Percentiles rank a stretch among this genome's conserved stretches.
Evolutionary conservation across 345 rosid species (phyloP).

Genomic region (Garcia nutans): DNA sequence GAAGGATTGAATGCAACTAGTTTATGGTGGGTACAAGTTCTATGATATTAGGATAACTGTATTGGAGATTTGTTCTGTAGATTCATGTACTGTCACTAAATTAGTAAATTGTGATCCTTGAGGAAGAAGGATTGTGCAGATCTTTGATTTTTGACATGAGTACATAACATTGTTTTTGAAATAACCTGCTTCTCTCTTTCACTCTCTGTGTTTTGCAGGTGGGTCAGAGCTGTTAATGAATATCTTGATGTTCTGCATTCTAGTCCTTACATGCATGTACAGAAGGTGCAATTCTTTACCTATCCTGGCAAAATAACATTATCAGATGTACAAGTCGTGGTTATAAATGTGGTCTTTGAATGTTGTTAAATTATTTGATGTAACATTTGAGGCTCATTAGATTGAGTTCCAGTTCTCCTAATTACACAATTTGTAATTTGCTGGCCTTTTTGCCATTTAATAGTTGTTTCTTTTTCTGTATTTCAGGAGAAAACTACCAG

Average conservation of each 20-base stretch:
- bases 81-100: not conserved
- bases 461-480: not conserved
- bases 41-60: constrained; percentile 3
- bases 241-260: constrained; percentile 60
- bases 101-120: not conserved
- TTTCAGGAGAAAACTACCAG: constrained; percentile 35
- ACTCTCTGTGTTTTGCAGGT: constrained; percentile 44
- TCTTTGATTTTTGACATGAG: not conserved
- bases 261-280: constrained; percentile 64
- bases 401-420: not conserved
- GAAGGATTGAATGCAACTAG: constrained; percentile 71
- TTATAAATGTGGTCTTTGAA: not conserved
- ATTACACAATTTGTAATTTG: not conserved
- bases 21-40: constrained; percentile 50
- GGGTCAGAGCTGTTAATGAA: constrained; percentile 85
- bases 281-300: constrained; percentile 39
- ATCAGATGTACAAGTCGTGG: not conserved
- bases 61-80: not conserved
- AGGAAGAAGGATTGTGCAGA: not conserved
- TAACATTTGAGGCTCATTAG: not conserved
- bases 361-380: not conserved
- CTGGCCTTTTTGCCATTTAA: not conserved
- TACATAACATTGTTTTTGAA: not conserved
- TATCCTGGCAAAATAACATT: not conserved
- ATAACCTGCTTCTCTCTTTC: not conserved